Conservation (phyloP, 192 early-diverging fungal species). For the Coemansia umbellata region DNA sequence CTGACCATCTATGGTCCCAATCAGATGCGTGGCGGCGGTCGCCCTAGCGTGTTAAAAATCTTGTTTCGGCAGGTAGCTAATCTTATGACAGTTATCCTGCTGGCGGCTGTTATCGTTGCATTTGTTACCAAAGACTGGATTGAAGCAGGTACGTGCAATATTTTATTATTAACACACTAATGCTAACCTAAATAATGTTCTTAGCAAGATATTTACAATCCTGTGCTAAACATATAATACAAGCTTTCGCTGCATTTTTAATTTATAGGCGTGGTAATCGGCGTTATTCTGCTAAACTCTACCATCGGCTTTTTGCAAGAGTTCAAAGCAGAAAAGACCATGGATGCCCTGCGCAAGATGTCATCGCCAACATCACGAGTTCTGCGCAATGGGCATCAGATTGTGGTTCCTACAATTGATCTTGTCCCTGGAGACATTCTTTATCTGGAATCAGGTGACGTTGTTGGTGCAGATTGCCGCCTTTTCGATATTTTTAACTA, state of each 20-base stretch:
- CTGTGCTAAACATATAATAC: too few species aligned
- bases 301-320: conserved; percentile 94
- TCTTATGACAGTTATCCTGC: conserved; percentile 60
- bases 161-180: neutral
- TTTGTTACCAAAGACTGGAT: conserved; percentile 66
- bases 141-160: conserved; percentile 51
- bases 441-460: conserved; percentile 90
- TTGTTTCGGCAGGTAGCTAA: conserved; percentile 64
- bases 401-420: conserved; percentile 69
- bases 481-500: conserved; percentile 81
- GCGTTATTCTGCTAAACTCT: conserved; percentile 83
- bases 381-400: conserved; percentile 74
- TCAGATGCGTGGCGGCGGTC: conserved; percentile 64
- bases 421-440: conserved; percentile 90
- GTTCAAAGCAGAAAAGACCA: conserved; percentile 89
- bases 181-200: too few species aligned
- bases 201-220: too few species aligned
- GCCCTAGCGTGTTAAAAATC: conserved; percentile 61
- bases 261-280: conserved; percentile 65
- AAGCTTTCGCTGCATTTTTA: too few species aligned
- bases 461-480: conserved; percentile 88
- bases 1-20: conserved; percentile 53
- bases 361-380: conserved; percentile 83
- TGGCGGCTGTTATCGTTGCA: conserved; percentile 62
- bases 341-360: conserved; percentile 89